Evolutionary conservation across 164 flowering plant genomes (phyloP).

Genomic region (Vitis labrusca): DNA sequence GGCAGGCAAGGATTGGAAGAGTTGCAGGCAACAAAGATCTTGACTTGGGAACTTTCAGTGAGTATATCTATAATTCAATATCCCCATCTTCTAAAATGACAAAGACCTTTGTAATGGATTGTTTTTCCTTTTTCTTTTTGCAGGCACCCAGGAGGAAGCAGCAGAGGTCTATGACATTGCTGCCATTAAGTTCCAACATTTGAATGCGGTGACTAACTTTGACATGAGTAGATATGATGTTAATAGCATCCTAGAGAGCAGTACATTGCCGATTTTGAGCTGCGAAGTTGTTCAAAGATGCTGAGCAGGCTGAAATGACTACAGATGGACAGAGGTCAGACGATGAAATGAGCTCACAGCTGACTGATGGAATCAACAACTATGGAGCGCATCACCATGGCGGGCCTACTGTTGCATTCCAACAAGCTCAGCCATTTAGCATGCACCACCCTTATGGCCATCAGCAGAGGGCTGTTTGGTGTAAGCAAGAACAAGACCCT

Average conservation of each 20-base stretch:
- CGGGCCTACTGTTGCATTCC: conserved; percentile 64
- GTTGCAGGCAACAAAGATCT: conserved; percentile 96
- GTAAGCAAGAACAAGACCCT: conserved; percentile 65
- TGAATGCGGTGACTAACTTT: conserved; percentile 92
- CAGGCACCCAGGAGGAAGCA: conserved; percentile 98
- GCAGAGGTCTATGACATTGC: conserved; percentile 98
- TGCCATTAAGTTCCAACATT: conserved; percentile 91
- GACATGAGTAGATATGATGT: conserved; percentile 92
- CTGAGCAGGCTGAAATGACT: conserved; percentile 45
- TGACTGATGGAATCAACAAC: conserved; percentile 37
- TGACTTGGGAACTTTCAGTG: conserved; percentile 91
- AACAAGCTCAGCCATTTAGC: conserved; percentile 44
- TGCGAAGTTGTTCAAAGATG: conserved; percentile 72
- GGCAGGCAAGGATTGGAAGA: conserved; percentile 96
- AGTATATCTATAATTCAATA: conserved; percentile 19
- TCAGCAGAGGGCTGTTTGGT: conserved; percentile 55
- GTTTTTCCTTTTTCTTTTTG: background rate
- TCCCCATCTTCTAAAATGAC: too few relatives aligned
- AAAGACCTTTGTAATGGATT: too few relatives aligned
- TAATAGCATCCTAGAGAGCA: conserved; percentile 80
- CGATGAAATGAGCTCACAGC: conserved; percentile 27
- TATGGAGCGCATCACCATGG: conserved; percentile 23
- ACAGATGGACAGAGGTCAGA: conserved; percentile 30
- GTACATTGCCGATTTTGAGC: conserved; percentile 77
- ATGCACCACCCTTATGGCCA: conserved; percentile 47